Conservation (phyloP, 2,329 filamentous ascomycete species). For the Colletotrichum musicola region DNA sequence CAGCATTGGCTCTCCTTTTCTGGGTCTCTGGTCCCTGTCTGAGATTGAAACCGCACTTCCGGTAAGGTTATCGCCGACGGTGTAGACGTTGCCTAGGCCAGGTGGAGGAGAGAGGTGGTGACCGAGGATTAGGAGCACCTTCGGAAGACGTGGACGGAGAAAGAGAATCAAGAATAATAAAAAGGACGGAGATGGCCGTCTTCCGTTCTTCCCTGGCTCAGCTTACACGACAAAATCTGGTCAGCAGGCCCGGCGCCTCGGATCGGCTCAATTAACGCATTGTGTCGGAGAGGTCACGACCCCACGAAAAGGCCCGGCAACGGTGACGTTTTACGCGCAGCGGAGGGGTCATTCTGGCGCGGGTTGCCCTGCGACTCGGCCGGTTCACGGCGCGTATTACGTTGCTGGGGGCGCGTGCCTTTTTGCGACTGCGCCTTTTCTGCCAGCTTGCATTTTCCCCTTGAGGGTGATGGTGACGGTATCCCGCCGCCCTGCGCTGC, state of each 20-base stretch:
- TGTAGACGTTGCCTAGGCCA: background rate
- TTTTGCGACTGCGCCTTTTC: background rate
- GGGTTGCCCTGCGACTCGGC: slow-evolving; percentile 18
- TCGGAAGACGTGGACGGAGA: background rate
- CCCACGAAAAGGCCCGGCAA: slow-evolving; percentile 25
- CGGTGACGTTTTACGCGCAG: slow-evolving; percentile 20
- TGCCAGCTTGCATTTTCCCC: background rate
- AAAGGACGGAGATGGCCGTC: background rate
- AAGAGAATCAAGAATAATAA: background rate
- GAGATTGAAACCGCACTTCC: slow-evolving; percentile 14
- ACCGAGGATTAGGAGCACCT: too few relatives aligned
- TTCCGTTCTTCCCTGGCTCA: background rate
- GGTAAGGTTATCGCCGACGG: slow-evolving; percentile 18
- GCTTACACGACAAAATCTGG: slow-evolving; percentile 16
- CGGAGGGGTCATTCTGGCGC: slow-evolving; percentile 33
- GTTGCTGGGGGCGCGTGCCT: slow-evolving; percentile 17
- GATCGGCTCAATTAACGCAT: slow-evolving; percentile 29
- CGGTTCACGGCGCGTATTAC: slow-evolving; percentile 2
- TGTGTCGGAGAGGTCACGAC: slow-evolving; percentile 35
- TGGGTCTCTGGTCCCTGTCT: background rate
- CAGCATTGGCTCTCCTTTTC: slow-evolving; percentile 3
- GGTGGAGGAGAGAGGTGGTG: too few relatives aligned
- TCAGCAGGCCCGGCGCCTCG: slow-evolving; percentile 31
- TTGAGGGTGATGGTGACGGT: background rate
- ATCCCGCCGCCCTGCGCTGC: slow-evolving; percentile 7